These are phyloP conservation scores for Ilyonectria destructans DNA, from an alignment of 2,329 filamentous ascomycete genomes.

Conservation along the genomic window DNA sequence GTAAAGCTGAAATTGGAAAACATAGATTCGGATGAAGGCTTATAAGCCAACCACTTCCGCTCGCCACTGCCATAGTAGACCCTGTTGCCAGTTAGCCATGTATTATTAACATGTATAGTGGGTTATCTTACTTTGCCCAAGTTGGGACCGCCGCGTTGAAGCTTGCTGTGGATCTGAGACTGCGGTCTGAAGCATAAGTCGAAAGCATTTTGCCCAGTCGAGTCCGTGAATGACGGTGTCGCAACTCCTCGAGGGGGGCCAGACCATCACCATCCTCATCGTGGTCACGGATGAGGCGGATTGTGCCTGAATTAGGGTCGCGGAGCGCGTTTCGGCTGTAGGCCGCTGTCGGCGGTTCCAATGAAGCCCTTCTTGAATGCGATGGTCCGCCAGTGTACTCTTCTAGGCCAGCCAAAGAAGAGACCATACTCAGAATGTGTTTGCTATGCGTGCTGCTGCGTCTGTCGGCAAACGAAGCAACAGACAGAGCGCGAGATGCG, in stretches of 20 bases:
- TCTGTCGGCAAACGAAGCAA: constrained; percentile 60
- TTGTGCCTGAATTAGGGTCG: constrained; percentile 54
- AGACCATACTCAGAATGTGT: constrained; percentile 72
- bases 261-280: constrained; percentile 78
- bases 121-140: constrained; percentile 66
- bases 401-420: constrained; percentile 64
- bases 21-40: constrained; percentile 63
- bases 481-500: constrained; percentile 65
- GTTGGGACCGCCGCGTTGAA: constrained; percentile 65
- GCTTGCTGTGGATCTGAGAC: constrained; percentile 68
- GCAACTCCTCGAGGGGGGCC: constrained; percentile 71
- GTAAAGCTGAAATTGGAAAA: constrained; percentile 62
- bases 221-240: constrained; percentile 68
- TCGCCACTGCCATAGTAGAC: constrained; percentile 82
- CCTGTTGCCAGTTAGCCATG: constrained; percentile 53
- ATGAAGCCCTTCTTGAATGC: constrained; percentile 61
- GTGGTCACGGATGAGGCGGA: constrained; percentile 68
- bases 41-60: constrained; percentile 65
- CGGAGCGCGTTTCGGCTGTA: constrained; percentile 59
- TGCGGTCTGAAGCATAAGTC: constrained; percentile 66
- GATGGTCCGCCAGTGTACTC: constrained; percentile 56
- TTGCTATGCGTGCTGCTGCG: constrained; percentile 68
- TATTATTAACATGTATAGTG: neutral
- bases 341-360: constrained; percentile 66
- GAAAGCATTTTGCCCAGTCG: constrained; percentile 69